These are phyloP conservation scores for Globisporangium carolinianum DNA, from an alignment of 352 stramenopile species.

Conservation along the genomic window DNA sequence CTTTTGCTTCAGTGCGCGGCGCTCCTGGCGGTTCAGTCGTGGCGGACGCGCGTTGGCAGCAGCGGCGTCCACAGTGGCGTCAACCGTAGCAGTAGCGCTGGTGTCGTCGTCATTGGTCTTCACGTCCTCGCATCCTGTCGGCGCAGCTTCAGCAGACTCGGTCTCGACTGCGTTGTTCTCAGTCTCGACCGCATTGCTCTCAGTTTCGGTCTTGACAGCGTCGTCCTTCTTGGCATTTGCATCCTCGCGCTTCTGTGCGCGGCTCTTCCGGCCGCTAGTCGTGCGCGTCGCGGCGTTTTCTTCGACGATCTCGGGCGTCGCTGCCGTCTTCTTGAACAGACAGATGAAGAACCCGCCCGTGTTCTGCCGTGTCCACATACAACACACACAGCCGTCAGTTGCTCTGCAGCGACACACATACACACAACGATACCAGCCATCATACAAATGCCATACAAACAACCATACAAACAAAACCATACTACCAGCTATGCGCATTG, in stretches of 20 bases:
- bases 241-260: constrained; percentile 13
- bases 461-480: not conserved
- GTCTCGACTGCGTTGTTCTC: constrained; percentile 5
- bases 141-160: not conserved
- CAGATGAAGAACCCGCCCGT: constrained; percentile 99
- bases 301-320: constrained; percentile 29
- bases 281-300: constrained; percentile 13
- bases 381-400: not conserved
- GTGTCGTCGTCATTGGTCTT: not conserved
- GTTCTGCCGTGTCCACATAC: constrained; percentile 43
- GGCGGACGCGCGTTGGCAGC: constrained; percentile 2
- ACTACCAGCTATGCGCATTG: not conserved
- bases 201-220: constrained; percentile 6
- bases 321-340: constrained; percentile 90
- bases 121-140: not conserved
- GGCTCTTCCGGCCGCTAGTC: constrained; percentile 10
- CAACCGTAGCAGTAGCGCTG: not conserved
- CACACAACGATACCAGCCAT: not conserved
- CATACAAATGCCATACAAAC: not conserved
- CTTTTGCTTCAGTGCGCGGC: constrained; percentile 34
- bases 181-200: constrained; percentile 6
- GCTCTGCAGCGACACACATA: not conserved
- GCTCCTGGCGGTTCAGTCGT: constrained; percentile 30
- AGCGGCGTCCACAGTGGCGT: constrained; percentile 2
- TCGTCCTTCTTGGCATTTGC: constrained; percentile 4